Base-by-base conservation (phyloP, 2,329 filamentous ascomycete genomes). In the Cladosporium sp. region DNA sequence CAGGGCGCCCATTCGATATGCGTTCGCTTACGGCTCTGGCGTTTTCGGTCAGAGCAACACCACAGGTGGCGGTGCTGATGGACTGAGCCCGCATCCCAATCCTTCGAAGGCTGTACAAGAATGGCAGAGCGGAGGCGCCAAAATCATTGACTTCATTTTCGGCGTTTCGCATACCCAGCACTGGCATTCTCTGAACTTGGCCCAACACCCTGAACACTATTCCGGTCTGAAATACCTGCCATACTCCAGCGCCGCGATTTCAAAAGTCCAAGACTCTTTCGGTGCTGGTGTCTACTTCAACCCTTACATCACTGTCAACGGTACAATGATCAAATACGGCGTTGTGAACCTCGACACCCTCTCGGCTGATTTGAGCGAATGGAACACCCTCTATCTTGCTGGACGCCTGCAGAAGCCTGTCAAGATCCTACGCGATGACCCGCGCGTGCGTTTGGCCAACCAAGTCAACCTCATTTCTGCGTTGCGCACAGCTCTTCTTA, bases 71-170 rank as follows among this genome's bases (percentile, higher is more conserved):
- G 78, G 80, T 67, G 78, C 81, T 67, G 81, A 59, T n/a, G 64
- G 88, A 60, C 82, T 86, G 60, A 87, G 88, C 23, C 86, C 93
- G 28, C 94, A 98, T 75, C 90, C 93, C 7, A 89, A 93, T 67
- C 89, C 94, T 1, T 92, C 93, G 0, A 83, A 88, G 62, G 91
- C 92, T 0, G 89, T 98, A 8, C 83, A 90, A 70, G 91, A 92
- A 71, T 91, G 93, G 70, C 94, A 98, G 78, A 89, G 92, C 72
- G 91, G 92, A 33, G 88, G 89, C 0, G 92, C 92, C 14, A 97
- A 97, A 81, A 96, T 98, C 89, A 96, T 99, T 69, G 95, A 99
- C 79, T 97, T 99, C 77, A 96, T 99, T 71, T 95, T 99, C 76
- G 95, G 94, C 29, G 94, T 98, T 12, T 92, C 91, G 1, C 92